Conservation (phyloP, 116 monocot species). For the Zostera marina region DNA sequence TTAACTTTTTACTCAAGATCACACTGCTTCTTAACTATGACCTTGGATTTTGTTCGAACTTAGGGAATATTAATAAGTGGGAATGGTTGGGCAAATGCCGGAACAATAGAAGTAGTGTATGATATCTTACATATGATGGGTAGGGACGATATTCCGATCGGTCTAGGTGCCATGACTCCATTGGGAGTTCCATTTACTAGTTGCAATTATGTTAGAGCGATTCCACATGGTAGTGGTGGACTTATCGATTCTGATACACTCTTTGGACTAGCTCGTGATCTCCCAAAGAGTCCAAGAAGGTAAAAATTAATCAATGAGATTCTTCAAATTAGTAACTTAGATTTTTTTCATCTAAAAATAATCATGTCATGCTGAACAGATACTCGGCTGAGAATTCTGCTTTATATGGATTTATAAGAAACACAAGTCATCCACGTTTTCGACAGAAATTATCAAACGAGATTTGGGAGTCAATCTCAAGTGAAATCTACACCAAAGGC, state of each 20-base stretch:
- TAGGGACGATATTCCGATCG: conserved; percentile 81
- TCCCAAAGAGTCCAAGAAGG: conserved; percentile 91
- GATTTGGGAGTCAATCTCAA: conserved; percentile 44
- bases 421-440: conserved; percentile 49
- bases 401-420: conserved; percentile 49
- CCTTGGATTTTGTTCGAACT: not conserved
- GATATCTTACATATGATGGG: conserved; percentile 98
- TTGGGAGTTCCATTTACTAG: conserved; percentile 30
- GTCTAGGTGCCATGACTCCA: conserved; percentile 47
- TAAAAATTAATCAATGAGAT: conserved; percentile 10
- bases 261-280: conserved; percentile 51
- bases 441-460: conserved; percentile 58
- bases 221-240: conserved; percentile 75
- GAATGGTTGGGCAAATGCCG: conserved; percentile 84
- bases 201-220: conserved; percentile 47
- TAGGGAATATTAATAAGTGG: conserved; percentile 76
- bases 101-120: conserved; percentile 72
- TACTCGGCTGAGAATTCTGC: conserved; percentile 69
- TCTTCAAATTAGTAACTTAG: not conserved
- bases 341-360: not conserved
- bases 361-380: conserved; percentile 13
- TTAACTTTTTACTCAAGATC: not conserved
- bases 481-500: conserved; percentile 13
- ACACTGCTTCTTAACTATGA: not conserved
- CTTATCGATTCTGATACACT: conserved; percentile 81